Evolutionary conservation across 2,329 filamentous ascomycete species (phyloP).

Genomic region (Hypoxylon sp.): DNA sequence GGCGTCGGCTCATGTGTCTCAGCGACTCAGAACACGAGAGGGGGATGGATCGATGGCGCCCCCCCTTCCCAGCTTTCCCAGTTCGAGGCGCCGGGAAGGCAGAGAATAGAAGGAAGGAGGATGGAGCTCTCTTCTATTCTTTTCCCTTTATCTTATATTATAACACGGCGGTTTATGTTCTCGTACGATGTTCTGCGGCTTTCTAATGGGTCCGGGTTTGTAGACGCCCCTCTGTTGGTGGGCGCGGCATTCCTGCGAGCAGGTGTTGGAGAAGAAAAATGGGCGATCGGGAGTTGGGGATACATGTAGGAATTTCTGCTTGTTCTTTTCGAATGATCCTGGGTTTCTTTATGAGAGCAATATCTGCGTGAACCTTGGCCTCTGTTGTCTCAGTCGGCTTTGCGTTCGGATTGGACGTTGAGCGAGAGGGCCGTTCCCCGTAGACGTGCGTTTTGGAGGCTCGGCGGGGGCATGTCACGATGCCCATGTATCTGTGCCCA

Average conservation of each 20-base stretch:
- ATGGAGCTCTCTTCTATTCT: neutral
- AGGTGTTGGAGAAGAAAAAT: neutral
- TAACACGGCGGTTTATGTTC: neutral
- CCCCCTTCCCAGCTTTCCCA: neutral
- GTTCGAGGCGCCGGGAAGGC: neutral
- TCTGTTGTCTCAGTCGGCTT: neutral
- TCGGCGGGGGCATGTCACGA: neutral
- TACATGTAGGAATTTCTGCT: conserved; percentile 2
- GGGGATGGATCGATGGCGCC: conserved; percentile 3
- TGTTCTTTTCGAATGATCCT: conserved; percentile 1
- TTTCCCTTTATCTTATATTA: too few species aligned
- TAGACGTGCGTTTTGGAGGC: conserved; percentile 5
- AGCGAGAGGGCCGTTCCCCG: conserved; percentile 3
- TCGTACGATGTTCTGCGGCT: neutral
- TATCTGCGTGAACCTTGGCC: conserved; percentile 12
- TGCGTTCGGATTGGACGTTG: conserved; percentile 10
- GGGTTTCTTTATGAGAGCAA: conserved; percentile 9
- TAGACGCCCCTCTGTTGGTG: neutral
- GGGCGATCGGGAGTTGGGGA: neutral
- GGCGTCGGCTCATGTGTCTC: conserved; percentile 5
- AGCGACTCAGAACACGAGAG: neutral
- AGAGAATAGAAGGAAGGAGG: neutral
- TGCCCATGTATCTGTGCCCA: conserved; percentile 14
- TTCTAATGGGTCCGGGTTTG: neutral
- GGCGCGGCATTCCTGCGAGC: neutral